Evolutionary conservation across 192 early-diverging fungal species (phyloP), one percentile per base, ranked within the genome.

Genomic region (Glomus cerebriforme): DNA sequence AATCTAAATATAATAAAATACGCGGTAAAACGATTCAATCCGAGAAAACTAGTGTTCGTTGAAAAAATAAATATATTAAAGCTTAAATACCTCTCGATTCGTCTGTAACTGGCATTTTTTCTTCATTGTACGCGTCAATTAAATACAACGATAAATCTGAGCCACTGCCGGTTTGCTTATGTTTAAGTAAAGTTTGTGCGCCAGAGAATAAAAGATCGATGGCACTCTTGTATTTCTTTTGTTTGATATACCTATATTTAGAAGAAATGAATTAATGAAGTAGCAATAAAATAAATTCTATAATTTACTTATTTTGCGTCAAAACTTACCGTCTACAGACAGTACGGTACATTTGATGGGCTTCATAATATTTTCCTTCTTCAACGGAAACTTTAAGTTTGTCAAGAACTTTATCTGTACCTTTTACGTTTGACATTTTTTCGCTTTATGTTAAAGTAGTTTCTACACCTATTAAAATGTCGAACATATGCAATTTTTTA

Each of bases 291-390:
- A 43, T 43, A 43, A 12, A 43, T 43, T 43, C 9, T 7, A n/a
- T n/a, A n/a, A n/a, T 43, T 43, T 43, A 2, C 2, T 43, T 43
- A 43, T 43, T 43, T 12, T 43, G 10, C 9, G 10, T 43, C 12
- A 35, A 60, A 54, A 81, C 79, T 79, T 88, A 93, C 90, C 93
- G 84, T 86, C 93, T 92, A 81, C 92, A 93, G 17, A 97, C 92
- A 49, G 97, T 96, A 54, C 95, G 94, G 84, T 96, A 93, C 95
- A 97, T 97, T 82, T 98, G 97, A 82, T 98, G 96, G 2, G 96
- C 95, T 82, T 97, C 97, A 87, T 98, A 98, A 87, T 96, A 97
- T 85, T 97, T 95, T 47, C 93, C 95, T 62, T 82, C 86, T 35
- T 89, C 83, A 15, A 92, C 86, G 35, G 90, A 87, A 59, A 88